Evolutionary conservation across 768 basidiomycete species (phyloP).

Genomic region (Grammothele lineata): DNA sequence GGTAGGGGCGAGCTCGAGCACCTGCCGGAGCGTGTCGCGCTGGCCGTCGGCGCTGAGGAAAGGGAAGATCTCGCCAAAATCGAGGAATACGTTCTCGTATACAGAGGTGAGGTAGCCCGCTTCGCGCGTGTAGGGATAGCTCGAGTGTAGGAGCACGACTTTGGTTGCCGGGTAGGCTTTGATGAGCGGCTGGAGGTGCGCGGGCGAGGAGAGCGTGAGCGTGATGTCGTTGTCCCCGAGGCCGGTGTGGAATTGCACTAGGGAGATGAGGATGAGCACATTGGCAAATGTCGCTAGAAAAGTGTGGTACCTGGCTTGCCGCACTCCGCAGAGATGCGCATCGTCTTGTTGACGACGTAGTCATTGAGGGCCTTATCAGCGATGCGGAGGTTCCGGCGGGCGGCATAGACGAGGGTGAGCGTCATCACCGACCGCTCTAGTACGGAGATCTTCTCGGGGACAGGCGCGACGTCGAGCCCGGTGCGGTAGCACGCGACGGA

Average conservation of each 20-base stretch:
- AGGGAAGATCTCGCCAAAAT: slow-evolving; percentile 80
- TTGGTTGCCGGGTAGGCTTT: slow-evolving; percentile 53
- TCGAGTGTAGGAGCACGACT: slow-evolving; percentile 68
- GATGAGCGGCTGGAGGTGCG: slow-evolving; percentile 66
- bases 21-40: slow-evolving; percentile 50
- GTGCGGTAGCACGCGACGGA: slow-evolving; percentile 77
- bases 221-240: slow-evolving; percentile 72
- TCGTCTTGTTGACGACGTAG: slow-evolving; percentile 50
- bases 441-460: neutral
- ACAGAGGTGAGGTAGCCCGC: slow-evolving; percentile 73
- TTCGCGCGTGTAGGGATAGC: slow-evolving; percentile 77
- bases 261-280: too few relatives aligned
- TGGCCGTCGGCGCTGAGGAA: slow-evolving; percentile 63
- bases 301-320: slow-evolving; percentile 65
- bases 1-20: slow-evolving; percentile 69
- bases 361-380: slow-evolving; percentile 65
- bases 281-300: too few relatives aligned
- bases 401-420: slow-evolving; percentile 32
- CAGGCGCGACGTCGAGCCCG: slow-evolving; percentile 49
- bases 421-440: slow-evolving; percentile 28
- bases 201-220: slow-evolving; percentile 53
- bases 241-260: slow-evolving; percentile 85
- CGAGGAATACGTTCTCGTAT: slow-evolving; percentile 71
- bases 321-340: slow-evolving; percentile 47
- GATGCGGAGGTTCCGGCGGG: slow-evolving; percentile 43